Evolutionary conservation across 2,329 filamentous ascomycete species (phyloP), one percentile per base, ranked within the genome.

Genomic region (Truncatella angustata): DNA sequence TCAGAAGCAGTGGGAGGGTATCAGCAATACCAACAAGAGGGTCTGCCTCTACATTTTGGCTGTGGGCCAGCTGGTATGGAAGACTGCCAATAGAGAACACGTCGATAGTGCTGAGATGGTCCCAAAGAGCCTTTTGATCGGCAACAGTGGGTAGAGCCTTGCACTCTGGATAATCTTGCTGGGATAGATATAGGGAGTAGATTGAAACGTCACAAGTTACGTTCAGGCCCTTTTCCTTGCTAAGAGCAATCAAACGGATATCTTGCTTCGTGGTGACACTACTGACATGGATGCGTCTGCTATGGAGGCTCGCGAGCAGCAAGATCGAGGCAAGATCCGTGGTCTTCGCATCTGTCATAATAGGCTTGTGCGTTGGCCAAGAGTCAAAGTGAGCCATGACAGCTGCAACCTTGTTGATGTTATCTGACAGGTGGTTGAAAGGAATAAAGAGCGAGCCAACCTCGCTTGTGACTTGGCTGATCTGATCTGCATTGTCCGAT

Each of bases 201-300:
- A 92, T 80, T n/a, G 85, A 87, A 39, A 92, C 88, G 66, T 92
- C 88, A 69, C 88, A 92, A 20, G 88, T 91, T 40, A 92, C 87
- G 67, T 86, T 86, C 53, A 92, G 75, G n/a, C 88, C 88, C 75
- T 91, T 92, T 64, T 84, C 79, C 72, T 92, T 92, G 73, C 86
- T 86, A 26, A 92, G 79, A 6, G 87, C 83, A 63, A 92, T 90
- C 48, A 92, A 74, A 56, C 77, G 81, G 63, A 92, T 91, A 60
- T 92, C 88, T 57, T 91, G 88, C 73, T 86, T 89, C 56, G 84
- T 87, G n/a, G 86, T 90, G 34, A 92, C 86, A 47, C 86, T 90
- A 49, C 87, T 90, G 59, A 92, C 87, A 65, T 92, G 88, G 56
- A 92, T 85, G 63, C 87, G 88, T 58, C 88, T 80, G 72, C 76